Evolutionary conservation across 805 yeast genomes (phyloP).

Genomic region (Candida andamanensis): DNA sequence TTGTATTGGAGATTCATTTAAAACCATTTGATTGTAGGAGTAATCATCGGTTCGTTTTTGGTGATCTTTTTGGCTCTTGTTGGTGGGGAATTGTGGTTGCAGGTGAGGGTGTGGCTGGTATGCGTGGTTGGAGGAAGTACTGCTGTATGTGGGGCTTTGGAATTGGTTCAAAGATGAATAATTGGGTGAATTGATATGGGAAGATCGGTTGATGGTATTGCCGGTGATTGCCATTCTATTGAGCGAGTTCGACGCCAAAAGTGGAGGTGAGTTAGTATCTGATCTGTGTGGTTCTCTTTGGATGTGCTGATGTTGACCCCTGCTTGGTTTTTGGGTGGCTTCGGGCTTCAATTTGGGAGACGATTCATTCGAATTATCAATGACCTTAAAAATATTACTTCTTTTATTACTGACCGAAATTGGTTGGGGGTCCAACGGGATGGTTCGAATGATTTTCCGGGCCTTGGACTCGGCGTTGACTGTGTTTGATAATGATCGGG

Average conservation of each 20-base stretch:
- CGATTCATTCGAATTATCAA: slow-evolving; percentile 28
- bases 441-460: slow-evolving; percentile 66
- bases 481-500: slow-evolving; percentile 49
- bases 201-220: slow-evolving; percentile 13
- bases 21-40: slow-evolving; percentile 5
- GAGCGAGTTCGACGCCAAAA: slow-evolving; percentile 5
- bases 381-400: slow-evolving; percentile 34
- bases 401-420: slow-evolving; percentile 39
- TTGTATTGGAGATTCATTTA: slow-evolving; percentile 18
- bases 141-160: neutral
- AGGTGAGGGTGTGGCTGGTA: too few species aligned
- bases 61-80: neutral
- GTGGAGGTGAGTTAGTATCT: slow-evolving; percentile 8
- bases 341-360: slow-evolving; percentile 19
- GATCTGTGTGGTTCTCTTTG: slow-evolving; percentile 1
- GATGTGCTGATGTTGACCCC: too few species aligned
- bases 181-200: too few species aligned
- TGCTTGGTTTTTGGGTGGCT: neutral
- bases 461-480: slow-evolving; percentile 68
- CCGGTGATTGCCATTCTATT: slow-evolving; percentile 14
- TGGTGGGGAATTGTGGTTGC: too few species aligned
- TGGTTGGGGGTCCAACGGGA: slow-evolving; percentile 82
- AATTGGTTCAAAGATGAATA: neutral
- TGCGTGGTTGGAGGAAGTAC: too few species aligned
- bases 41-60: neutral